These are phyloP conservation scores for Nemania sp. DNA, from an alignment of 2,329 filamentous ascomycete species.

Conservation along the genomic window DNA sequence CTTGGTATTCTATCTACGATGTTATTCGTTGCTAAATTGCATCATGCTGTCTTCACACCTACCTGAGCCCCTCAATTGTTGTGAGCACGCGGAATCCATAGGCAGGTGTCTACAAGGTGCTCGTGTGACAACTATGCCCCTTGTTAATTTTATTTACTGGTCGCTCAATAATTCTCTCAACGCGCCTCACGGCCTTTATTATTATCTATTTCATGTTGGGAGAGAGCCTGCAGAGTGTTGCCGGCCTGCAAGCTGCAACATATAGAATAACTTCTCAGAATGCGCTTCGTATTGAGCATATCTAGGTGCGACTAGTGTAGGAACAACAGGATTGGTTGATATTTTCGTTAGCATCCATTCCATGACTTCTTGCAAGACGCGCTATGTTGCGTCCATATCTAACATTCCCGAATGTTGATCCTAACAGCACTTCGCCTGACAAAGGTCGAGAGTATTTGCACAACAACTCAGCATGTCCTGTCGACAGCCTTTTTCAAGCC, in stretches of 20 bases:
- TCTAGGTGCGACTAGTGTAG: constrained; percentile 15
- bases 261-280: neutral
- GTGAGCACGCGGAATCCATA: too few relatives aligned
- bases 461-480: constrained; percentile 13
- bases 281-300: constrained; percentile 20
- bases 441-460: constrained; percentile 6
- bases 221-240: too few relatives aligned
- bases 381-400: constrained; percentile 22
- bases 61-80: too few relatives aligned
- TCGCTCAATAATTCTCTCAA: neutral
- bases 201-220: neutral
- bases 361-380: constrained; percentile 24
- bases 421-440: constrained; percentile 10
- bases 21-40: too few relatives aligned
- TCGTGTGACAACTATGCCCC: neutral
- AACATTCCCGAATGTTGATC: constrained; percentile 11
- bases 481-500: neutral
- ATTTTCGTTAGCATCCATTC: constrained; percentile 10
- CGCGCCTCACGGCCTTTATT: neutral
- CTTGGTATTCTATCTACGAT: too few relatives aligned
- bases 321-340: constrained; percentile 12
- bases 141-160: neutral
- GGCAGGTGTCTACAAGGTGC: neutral
- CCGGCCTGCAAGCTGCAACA: neutral
- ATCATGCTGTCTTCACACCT: neutral